phyloP scores from a whole-genome alignment of 177 flowering plant species.

The Vitis hybrid region DNA sequence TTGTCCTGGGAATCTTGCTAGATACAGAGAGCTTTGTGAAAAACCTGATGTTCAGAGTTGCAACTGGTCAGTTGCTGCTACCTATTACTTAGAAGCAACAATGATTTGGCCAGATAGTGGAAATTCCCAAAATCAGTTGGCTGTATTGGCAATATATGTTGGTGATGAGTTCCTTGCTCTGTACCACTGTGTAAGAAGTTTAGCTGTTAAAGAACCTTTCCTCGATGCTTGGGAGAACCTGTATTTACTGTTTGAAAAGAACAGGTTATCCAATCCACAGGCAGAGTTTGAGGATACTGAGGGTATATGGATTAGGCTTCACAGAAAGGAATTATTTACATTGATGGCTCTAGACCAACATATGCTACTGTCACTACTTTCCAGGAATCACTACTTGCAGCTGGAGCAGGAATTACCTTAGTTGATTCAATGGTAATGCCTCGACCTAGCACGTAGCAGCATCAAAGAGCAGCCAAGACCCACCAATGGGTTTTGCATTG shows the following conservation, averaged over 20 bases:
- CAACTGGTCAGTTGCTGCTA: slow-evolving; percentile 73
- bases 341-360: slow-evolving; percentile 94
- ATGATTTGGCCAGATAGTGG: slow-evolving; percentile 78
- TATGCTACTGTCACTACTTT: slow-evolving; percentile 91
- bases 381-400: slow-evolving; percentile 86
- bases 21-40: slow-evolving; percentile 63
- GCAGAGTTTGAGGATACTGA: not conserved
- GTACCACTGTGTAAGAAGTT: slow-evolving; percentile 83
- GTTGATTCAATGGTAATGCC: slow-evolving; percentile 90
- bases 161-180: slow-evolving; percentile 79
- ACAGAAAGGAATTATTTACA: slow-evolving; percentile 61
- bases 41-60: slow-evolving; percentile 30
- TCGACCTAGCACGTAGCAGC: slow-evolving; percentile 45
- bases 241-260: slow-evolving; percentile 62
- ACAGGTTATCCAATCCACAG: too few relatives aligned
- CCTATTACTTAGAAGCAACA: slow-evolving; percentile 64
- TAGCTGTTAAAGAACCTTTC: slow-evolving; percentile 81
- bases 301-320: slow-evolving; percentile 83
- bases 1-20: slow-evolving; percentile 86
- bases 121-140: slow-evolving; percentile 92
- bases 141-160: slow-evolving; percentile 69
- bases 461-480: slow-evolving; percentile 43
- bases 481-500: slow-evolving; percentile 86
- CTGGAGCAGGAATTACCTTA: slow-evolving; percentile 88
- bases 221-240: slow-evolving; percentile 85